Evolutionary conservation across 2,329 filamentous ascomycete species (phyloP).

Genomic region (Chrysoporthe cubensis): DNA sequence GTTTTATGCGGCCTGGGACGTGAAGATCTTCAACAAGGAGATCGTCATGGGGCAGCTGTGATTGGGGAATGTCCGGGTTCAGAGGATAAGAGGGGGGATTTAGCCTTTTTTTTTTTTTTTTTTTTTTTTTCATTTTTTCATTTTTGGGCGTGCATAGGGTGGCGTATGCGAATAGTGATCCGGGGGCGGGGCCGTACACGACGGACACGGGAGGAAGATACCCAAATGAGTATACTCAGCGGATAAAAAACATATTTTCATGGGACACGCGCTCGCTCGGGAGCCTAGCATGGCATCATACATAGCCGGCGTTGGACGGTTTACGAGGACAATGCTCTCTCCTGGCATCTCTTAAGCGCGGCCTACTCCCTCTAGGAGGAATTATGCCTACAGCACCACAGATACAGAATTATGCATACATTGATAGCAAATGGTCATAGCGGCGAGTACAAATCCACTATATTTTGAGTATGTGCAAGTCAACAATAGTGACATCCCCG

Average conservation of each 20-base stretch:
- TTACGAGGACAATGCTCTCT: not conserved
- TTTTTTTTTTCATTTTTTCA: too few relatives aligned
- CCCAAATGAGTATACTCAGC: not conserved
- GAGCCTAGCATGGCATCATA: not conserved
- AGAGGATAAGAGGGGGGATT: not conserved
- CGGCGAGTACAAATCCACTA: not conserved
- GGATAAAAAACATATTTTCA: not conserved
- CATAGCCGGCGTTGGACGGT: not conserved
- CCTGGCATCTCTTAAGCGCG: not conserved
- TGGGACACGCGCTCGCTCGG: not conserved
- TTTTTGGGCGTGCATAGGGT: not conserved
- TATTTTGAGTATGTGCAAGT: not conserved
- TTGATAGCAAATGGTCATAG: not conserved
- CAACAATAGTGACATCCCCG: not conserved
- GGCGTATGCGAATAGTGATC: not conserved
- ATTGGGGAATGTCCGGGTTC: conserved; percentile 19
- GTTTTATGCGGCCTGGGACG: conserved; percentile 51
- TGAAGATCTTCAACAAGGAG: conserved; percentile 64
- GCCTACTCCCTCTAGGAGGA: not conserved
- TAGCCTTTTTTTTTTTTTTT: not conserved
- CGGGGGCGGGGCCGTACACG: not conserved
- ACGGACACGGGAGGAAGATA: not conserved
- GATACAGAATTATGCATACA: not conserved
- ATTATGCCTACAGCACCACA: not conserved
- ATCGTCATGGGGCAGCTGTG: conserved; percentile 49